These are phyloP conservation scores for Boechera retrofracta DNA, from an alignment of 345 rosid genomes.

Conservation along the genomic window DNA sequence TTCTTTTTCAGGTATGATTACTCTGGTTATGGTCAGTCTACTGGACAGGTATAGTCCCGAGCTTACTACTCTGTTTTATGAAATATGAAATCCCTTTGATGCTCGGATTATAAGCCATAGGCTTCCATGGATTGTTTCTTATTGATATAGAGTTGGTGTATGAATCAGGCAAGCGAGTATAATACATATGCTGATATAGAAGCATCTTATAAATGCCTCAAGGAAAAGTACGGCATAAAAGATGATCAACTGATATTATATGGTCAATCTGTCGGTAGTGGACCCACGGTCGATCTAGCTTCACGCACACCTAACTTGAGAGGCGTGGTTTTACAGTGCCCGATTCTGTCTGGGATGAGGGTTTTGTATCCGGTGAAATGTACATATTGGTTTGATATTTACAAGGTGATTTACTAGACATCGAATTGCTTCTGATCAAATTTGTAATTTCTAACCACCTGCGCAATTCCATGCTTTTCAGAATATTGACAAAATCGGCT, in stretches of 20 bases:
- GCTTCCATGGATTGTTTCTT: slow-evolving; percentile 22
- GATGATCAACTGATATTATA: slow-evolving; percentile 83
- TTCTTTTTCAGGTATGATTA: slow-evolving; percentile 76
- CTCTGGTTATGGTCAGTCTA: slow-evolving; percentile 96
- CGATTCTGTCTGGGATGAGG: slow-evolving; percentile 90
- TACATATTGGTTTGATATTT: slow-evolving; percentile 96
- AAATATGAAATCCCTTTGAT: background rate
- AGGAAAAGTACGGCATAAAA: slow-evolving; percentile 70
- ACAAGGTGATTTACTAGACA: slow-evolving; percentile 59
- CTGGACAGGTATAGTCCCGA: slow-evolving; percentile 71
- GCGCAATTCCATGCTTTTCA: slow-evolving; percentile 36
- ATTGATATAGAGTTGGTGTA: slow-evolving; percentile 24
- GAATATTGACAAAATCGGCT: slow-evolving; percentile 87
- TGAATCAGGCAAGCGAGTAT: slow-evolving; percentile 81
- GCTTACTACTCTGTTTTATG: background rate
- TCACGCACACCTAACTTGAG: slow-evolving; percentile 77
- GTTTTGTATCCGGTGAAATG: slow-evolving; percentile 88
- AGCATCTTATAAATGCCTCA: slow-evolving; percentile 79
- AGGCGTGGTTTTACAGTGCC: slow-evolving; percentile 86
- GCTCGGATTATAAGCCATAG: too few species aligned
- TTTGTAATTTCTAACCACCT: background rate
- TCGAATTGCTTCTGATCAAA: slow-evolving; percentile 19
- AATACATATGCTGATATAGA: slow-evolving; percentile 91
- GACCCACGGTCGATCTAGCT: slow-evolving; percentile 90
- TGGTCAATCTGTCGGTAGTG: slow-evolving; percentile 97